phyloP scores from a whole-genome alignment of 2,329 filamentous ascomycete genomes.

The Ophiostoma tasmaniense region DNA sequence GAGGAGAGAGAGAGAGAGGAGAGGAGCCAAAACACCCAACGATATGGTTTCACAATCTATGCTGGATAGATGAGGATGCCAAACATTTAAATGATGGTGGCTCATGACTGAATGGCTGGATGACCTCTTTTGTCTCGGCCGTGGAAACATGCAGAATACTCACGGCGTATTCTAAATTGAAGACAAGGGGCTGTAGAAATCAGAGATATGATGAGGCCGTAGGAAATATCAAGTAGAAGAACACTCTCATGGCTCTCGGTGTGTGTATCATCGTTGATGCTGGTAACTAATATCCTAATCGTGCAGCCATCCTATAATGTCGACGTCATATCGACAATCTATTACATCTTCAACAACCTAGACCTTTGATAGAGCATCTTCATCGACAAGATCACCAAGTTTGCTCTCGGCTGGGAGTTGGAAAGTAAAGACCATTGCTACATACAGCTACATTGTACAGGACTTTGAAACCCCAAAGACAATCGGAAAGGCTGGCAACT shows the following conservation, averaged over 20 bases:
- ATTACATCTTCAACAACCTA: not conserved
- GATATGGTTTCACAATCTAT: not conserved
- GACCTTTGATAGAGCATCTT: not conserved
- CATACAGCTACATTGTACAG: too few species aligned
- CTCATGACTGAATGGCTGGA: not conserved
- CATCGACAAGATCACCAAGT: too few species aligned
- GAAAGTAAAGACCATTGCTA: too few species aligned
- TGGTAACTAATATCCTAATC: not conserved
- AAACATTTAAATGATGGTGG: not conserved
- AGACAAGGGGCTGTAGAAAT: not conserved
- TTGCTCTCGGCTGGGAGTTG: too few species aligned
- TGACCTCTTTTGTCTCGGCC: not conserved
- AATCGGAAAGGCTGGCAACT: not conserved
- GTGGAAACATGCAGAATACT: not conserved
- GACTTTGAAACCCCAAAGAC: not conserved
- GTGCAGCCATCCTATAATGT: not conserved
- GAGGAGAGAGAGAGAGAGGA: not conserved
- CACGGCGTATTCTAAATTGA: not conserved
- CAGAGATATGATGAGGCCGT: not conserved
- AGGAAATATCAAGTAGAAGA: not conserved
- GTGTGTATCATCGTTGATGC: too few species aligned
- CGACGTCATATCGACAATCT: not conserved
- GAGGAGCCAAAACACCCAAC: not conserved
- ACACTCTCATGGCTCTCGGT: not conserved
- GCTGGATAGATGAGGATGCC: not conserved